Base-by-base conservation (phyloP, 1,284 basidiomycete species). In the Exobasidium rhododendri region DNA sequence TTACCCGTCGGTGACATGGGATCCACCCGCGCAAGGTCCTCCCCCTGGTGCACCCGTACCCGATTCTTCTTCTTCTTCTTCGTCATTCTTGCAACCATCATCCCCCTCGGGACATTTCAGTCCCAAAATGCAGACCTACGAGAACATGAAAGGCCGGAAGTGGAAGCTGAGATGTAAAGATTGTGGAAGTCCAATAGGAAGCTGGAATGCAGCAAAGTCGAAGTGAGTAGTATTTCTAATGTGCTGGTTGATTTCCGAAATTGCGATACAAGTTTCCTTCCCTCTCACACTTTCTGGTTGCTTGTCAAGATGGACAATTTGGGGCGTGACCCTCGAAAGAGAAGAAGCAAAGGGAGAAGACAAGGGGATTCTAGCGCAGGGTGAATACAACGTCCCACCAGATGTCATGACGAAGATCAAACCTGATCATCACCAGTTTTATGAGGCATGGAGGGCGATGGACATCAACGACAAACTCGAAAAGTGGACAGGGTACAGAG, bases 111-210 rank as follows among this genome's bases (percentile, higher is more conserved):
- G 43, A 10, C 49, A 28, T 24, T 58, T 45, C 22, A 58, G 57
- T 51, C 46, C 40, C n/a, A 26, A 51, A 14, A 53, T 65, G 55
- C 32, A 64, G 6, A 46, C 69, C 31, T 75, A 65, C 62, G 68
- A 71, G 47, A 56, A 65, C 14, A 60, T 69, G 11, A 54, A 66
- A 2, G 73, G 65, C 5, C 58, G 68, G 3, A 75, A 75, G 62
- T 75, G 62, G 64, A 75, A 73, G 58, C 30, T 75, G 43, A 63
- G 73, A 28, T 75, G 73, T 58, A 54, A 61, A 14, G 45, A 65
- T n/a, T 75, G 73, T 60, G 72, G 73, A 35, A 73, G 67, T 13
- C 72, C 73, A 4, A 67, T 75, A 65, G 73, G 73, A 10, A 61
- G 60, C 24, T 75, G 71, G 70, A 74, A 66, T 51, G 61, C 62